Evolutionary conservation across 441 rosid genomes (phyloP), one percentile per base, ranked within the genome.

Genomic region (Corymbia citriodora): DNA sequence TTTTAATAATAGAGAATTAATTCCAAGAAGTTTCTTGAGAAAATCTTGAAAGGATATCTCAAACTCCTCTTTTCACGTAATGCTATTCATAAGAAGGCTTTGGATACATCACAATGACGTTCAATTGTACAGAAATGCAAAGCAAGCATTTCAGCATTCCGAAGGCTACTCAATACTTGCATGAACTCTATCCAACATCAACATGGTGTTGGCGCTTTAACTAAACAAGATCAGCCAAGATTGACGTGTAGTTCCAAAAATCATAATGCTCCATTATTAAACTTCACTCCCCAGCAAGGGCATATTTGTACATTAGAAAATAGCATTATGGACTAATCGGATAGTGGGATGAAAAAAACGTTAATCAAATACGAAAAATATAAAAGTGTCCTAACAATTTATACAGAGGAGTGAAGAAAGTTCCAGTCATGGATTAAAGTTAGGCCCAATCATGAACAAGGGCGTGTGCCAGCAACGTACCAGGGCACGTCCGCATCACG

Each of bases 311-410:
- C 0, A 61, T 12, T 17, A 61, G 1, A 61, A 14, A 61, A 3
- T 61, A 27, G 31, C 68, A 61, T 27, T 27, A 61, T 12, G 68
- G 68, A 61, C 68, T n/a, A 27, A 3, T 61, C 14, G 68, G 31
- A 61, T 2, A 61, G 68, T 61, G 33, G 17, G 29, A 1, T 61
- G 68, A 61, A 61, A 61, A 13, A 27, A 12, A 52, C 7, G 8
- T 6, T 12, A 52, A 52, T 52, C 15, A 52, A 52, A 52, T 52
- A 52, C 54, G 54, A 52, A 52, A 17, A 61, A 61, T 3, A 3
- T 0, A 57, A 55, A 57, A 61, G 14, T 61, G 1, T 0, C 8
- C 31, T 1, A 1, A 12, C 68, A 61, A 12, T 61, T 7, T 2
- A 12, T 0, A 0, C 4, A 61, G 33, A 0, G 15, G 31, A 61